Evolutionary conservation across 2,329 filamentous ascomycete genomes (phyloP).

Genomic region (Pseudogymnoascus sp.): DNA sequence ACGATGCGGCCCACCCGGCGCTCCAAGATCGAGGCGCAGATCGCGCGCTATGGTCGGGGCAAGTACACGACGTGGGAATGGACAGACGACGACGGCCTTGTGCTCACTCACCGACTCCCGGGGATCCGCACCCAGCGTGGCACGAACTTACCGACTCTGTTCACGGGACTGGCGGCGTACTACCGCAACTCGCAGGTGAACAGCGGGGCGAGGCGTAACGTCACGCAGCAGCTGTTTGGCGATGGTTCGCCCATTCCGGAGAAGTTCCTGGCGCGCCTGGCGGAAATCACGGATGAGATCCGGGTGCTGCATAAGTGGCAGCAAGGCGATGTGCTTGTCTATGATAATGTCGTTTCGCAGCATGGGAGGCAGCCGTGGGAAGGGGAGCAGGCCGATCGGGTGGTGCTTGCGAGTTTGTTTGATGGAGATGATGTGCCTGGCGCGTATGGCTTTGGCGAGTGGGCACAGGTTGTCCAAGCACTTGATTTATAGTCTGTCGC

Average conservation of each 20-base stretch:
- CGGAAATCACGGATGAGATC: constrained; percentile 42
- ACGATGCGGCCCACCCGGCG: constrained; percentile 36
- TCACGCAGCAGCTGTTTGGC: constrained; percentile 37
- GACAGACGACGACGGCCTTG: constrained; percentile 37
- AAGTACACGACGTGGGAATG: constrained; percentile 43
- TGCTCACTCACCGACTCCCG: constrained; percentile 40
- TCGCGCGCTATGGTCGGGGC: constrained; percentile 39
- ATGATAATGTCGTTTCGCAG: constrained; percentile 43
- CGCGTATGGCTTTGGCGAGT: constrained; percentile 36
- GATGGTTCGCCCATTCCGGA: constrained; percentile 42
- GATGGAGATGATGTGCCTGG: constrained; percentile 38
- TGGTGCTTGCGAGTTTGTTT: constrained; percentile 42
- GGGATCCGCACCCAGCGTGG: constrained; percentile 41
- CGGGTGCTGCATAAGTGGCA: constrained; percentile 43
- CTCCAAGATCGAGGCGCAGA: constrained; percentile 43
- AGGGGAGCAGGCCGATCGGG: constrained; percentile 39
- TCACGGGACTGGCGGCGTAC: constrained; percentile 41
- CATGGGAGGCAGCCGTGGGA: constrained; percentile 44
- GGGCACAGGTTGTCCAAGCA: constrained; percentile 42
- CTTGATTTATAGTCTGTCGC: constrained; percentile 26
- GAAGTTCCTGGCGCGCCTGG: constrained; percentile 36
- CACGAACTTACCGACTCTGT: constrained; percentile 40
- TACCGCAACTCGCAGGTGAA: constrained; percentile 32
- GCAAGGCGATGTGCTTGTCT: constrained; percentile 41
- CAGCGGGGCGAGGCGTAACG: constrained; percentile 24